These are phyloP conservation scores for Allomyces macrogynus DNA, from an alignment of 192 early-diverging fungal genomes.

Conservation along the genomic window DNA sequence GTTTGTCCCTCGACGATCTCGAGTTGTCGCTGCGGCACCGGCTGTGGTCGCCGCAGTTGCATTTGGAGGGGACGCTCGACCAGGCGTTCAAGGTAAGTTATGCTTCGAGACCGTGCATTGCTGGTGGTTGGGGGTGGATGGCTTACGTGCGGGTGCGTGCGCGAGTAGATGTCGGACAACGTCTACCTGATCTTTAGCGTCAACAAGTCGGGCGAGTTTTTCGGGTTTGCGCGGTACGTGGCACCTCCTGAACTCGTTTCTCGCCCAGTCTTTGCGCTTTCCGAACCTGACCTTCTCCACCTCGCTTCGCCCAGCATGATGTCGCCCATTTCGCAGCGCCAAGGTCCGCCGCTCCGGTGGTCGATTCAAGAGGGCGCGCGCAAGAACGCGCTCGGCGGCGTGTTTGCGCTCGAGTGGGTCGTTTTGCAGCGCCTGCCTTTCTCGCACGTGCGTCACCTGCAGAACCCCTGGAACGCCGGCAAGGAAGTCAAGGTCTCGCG, in stretches of 20 bases:
- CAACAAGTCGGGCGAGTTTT: neutral
- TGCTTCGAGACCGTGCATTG: neutral
- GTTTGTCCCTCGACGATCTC: neutral
- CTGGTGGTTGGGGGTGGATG: neutral
- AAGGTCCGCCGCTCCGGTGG: neutral
- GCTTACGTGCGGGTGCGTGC: neutral
- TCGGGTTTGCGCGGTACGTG: neutral
- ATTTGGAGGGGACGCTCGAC: neutral
- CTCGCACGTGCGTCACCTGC: neutral
- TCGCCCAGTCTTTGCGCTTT: neutral
- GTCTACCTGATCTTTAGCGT: neutral
- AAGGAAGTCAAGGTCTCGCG: neutral
- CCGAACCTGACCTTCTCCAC: neutral
- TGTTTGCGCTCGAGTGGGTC: neutral
- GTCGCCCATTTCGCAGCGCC: neutral
- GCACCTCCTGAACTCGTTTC: too few species aligned
- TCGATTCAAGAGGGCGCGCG: neutral
- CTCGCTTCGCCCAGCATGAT: neutral
- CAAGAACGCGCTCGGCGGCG: neutral
- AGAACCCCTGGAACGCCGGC: neutral
- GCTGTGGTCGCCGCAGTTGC: neutral
- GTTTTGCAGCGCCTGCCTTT: neutral
- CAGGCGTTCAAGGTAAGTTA: neutral
- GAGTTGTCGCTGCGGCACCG: neutral
- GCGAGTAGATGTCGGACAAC: neutral